Percentiles rank a stretch among this genome's conserved stretches.
phyloP scores from a whole-genome alignment of 257 asterid genomes.

The Solanum gandarillasii region DNA sequence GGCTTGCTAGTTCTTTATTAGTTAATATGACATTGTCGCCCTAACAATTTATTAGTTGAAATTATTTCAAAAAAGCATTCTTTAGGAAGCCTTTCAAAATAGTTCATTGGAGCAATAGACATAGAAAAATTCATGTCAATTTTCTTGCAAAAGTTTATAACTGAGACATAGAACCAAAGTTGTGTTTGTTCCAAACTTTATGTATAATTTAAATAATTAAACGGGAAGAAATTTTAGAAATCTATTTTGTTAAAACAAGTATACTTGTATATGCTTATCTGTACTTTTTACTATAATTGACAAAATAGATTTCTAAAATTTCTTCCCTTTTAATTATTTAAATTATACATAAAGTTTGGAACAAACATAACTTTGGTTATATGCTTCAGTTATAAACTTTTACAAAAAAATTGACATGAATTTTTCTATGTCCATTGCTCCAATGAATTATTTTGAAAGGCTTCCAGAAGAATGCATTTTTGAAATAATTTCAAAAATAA shows the following conservation, averaged over 20 bases:
- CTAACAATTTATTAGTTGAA: neutral
- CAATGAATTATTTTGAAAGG: neutral
- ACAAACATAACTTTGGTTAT: neutral
- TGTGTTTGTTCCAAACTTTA: neutral
- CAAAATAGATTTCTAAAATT: neutral
- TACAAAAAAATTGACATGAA: neutral
- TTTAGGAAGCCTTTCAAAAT: neutral
- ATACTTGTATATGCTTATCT: neutral
- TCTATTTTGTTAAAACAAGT: neutral
- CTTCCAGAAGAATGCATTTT: neutral
- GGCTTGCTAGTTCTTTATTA: neutral
- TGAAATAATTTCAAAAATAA: no score
- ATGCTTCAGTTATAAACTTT: no score
- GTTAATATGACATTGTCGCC: neutral
- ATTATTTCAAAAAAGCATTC: neutral
- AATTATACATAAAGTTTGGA: neutral
- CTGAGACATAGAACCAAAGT: neutral
- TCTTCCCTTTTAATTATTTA: neutral
- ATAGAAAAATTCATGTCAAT: neutral
- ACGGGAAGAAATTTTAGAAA: neutral
- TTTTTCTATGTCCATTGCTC: neutral
- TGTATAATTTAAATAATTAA: neutral
- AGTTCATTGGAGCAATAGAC: no score
- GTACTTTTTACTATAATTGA: neutral
- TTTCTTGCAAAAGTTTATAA: neutral